Conservation (phyloP, 139 green algal genomes). For the Volvox africanus region DNA sequence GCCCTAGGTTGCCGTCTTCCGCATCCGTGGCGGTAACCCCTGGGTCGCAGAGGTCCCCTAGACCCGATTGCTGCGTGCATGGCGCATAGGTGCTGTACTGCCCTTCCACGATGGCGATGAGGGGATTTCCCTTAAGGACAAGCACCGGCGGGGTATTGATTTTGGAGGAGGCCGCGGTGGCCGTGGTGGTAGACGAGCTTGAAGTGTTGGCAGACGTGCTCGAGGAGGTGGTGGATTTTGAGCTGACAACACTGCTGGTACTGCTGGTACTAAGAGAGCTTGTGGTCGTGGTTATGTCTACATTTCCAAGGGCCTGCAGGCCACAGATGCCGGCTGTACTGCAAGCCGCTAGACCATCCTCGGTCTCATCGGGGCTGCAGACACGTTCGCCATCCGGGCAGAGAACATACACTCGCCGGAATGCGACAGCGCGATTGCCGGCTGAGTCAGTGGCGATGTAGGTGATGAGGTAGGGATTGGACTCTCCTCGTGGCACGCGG, state of each 20-base stretch:
- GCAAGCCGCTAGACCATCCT: conserved; percentile 3
- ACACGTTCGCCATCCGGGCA: conserved; percentile 22
- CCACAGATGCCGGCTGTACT: conserved; percentile 18
- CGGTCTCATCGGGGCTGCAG: neutral
- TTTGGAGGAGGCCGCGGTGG: neutral
- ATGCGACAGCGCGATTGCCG: conserved; percentile 29
- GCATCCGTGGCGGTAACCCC: conserved; percentile 25
- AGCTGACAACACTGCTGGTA: neutral
- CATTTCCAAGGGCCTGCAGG: too few species aligned
- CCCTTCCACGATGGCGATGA: neutral
- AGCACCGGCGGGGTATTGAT: neutral
- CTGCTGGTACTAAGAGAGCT: neutral
- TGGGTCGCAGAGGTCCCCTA: conserved; percentile 14
- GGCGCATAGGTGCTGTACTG: neutral
- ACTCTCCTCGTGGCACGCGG: neutral
- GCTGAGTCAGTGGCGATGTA: conserved; percentile 28
- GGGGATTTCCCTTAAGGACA: neutral
- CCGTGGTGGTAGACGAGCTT: neutral
- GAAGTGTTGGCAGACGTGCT: too few species aligned
- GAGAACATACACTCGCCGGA: conserved; percentile 39
- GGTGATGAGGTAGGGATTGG: conserved; percentile 36
- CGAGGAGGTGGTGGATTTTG: neutral
- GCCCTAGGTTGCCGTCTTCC: conserved; percentile 39
- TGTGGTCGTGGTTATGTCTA: too few species aligned
- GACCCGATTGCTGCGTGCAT: neutral